Evolutionary conservation across 805 yeast species (phyloP), one percentile per base, ranked within the genome.

Genomic region (Isabelozyma rhagii): DNA sequence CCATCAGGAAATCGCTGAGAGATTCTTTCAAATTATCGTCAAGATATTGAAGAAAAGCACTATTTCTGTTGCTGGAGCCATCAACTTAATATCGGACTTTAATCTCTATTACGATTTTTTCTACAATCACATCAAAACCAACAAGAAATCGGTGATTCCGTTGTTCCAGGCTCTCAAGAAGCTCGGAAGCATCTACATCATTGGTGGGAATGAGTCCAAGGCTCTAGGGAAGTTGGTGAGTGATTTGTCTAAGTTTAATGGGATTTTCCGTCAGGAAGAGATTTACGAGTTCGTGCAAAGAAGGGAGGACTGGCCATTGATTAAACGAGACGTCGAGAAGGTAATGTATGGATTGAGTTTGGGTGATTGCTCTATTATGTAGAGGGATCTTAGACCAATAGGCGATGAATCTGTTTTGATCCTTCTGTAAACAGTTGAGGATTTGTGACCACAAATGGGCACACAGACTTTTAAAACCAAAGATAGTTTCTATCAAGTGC

Each of bases 321-420:
- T 93, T 27, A 85, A 83, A 55, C 75, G 78, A 53, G 87, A 87
- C 51, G 97, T 93, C 8, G 98, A 93, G 66, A 89, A 86, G 64
- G 92, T 89, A n/a, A 88, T 94, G 84, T 94, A 91, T 61, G 98
- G 99, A 0, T 75, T 93, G 47, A 91, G 89, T 14, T 68, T 85
- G 28, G 87, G 83, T 27, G 97, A 91, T 60, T 92, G 97, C 71
- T 55, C 64, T 0, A 71, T 89, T 41, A 70, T 78, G 70, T 85
- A 54, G 43, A 21, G 6, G 25, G 25, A 15, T 15, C 25, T 3
- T 21, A 4, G 25, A 21, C 5, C 25, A 21, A 21, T 15, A 15
- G 17, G 17, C 17, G 17, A 15, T 15, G 17, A 15, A 15, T 1
- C 17, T 15, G 17, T 15, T 21, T 21, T 21, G 25, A 21, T 6